Evolutionary conservation across 495 filamentous ascomycete species (phyloP).

Genomic region (Penicillium canescens): DNA sequence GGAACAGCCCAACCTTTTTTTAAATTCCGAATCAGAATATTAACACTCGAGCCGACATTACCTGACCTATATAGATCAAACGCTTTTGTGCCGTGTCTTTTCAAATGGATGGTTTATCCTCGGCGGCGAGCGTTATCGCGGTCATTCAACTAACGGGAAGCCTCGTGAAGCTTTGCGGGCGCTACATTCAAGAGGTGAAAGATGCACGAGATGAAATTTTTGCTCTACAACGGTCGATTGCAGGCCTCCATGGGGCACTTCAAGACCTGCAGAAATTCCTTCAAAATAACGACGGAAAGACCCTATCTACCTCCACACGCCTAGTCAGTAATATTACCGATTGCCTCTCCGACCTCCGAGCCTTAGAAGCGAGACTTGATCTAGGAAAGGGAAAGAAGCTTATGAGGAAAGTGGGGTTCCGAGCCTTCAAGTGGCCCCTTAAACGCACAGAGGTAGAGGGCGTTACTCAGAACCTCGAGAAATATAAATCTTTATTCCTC

Average conservation of each 20-base stretch:
- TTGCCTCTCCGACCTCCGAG: conserved; percentile 26
- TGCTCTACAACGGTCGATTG: conserved; percentile 18
- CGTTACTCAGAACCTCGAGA: conserved; percentile 23
- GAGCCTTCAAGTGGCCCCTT: conserved; percentile 33
- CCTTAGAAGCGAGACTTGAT: conserved; percentile 27
- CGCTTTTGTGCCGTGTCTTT: conserved; percentile 9
- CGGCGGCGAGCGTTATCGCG: conserved; percentile 23
- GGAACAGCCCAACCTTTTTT: conserved; percentile 3
- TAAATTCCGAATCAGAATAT: conserved; percentile 2
- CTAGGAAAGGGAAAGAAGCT: conserved; percentile 22
- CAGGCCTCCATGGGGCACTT: conserved; percentile 17
- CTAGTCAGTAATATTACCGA: conserved; percentile 20
- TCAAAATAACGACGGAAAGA: conserved; percentile 13
- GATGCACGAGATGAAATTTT: conserved; percentile 27
- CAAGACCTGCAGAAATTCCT: conserved; percentile 23
- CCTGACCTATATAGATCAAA: conserved; percentile 2
- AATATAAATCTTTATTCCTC: conserved; percentile 31
- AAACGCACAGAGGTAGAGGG: conserved; percentile 26
- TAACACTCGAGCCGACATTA: conserved; percentile 8
- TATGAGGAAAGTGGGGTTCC: conserved; percentile 29
- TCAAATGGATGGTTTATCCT: conserved; percentile 21
- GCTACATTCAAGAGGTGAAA: conserved; percentile 30
- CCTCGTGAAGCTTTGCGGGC: conserved; percentile 29
- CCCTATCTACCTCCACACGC: conserved; percentile 18
- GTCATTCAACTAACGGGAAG: conserved; percentile 28